phyloP scores from a whole-genome alignment of 345 rosid genomes.

The Chamaenerion angustifolium region DNA sequence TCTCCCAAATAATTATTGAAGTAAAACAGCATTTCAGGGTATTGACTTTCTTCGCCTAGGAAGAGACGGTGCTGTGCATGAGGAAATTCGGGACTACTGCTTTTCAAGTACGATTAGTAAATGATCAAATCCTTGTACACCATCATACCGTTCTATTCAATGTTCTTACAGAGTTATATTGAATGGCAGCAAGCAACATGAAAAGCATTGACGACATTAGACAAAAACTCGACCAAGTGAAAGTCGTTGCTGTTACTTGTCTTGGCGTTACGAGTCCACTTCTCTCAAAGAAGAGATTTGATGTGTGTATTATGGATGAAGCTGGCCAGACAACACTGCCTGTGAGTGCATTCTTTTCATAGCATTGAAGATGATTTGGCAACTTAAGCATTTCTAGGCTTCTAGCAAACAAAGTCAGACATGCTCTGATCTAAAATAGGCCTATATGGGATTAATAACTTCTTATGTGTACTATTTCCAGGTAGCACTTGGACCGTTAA shows the following conservation, averaged over 20 bases:
- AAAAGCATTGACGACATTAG: slow-evolving; percentile 57
- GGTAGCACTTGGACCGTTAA: slow-evolving; percentile 91
- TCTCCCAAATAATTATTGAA: slow-evolving; percentile 1
- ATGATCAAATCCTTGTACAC: background rate
- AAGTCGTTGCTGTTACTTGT: slow-evolving; percentile 92
- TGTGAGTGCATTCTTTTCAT: slow-evolving; percentile 30
- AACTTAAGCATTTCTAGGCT: no score
- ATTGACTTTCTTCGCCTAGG: slow-evolving; percentile 87
- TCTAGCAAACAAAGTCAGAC: no score
- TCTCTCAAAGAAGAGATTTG: slow-evolving; percentile 73
- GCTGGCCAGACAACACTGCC: slow-evolving; percentile 96
- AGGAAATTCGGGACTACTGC: slow-evolving; percentile 62
- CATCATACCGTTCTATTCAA: background rate
- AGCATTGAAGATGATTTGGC: background rate
- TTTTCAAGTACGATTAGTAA: slow-evolving; percentile 43
- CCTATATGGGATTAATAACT: no score
- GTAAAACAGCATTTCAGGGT: slow-evolving; percentile 25
- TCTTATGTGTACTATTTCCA: slow-evolving; percentile 9
- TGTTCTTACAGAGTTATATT: slow-evolving; percentile 14
- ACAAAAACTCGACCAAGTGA: slow-evolving; percentile 52
- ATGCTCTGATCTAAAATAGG: no score
- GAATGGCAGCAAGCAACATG: slow-evolving; percentile 35
- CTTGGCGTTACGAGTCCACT: slow-evolving; percentile 81
- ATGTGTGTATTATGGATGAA: slow-evolving; percentile 92
- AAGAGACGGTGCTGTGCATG: slow-evolving; percentile 74